phyloP scores from a whole-genome alignment of 805 yeast genomes.

The Candida boleticola region DNA sequence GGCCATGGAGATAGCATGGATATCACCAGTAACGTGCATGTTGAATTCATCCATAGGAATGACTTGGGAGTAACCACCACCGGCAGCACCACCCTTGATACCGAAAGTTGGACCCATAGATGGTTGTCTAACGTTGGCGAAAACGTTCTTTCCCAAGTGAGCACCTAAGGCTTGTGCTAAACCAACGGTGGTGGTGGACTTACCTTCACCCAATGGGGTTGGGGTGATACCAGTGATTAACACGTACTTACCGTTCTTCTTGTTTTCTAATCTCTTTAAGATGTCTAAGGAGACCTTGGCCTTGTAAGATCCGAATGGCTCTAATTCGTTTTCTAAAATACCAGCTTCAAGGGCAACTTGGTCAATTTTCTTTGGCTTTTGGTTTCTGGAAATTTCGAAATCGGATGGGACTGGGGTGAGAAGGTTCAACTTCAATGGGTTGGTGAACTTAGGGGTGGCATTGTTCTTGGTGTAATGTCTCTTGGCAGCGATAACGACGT shows the following conservation, averaged over 20 bases:
- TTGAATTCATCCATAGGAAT: conserved; percentile 88
- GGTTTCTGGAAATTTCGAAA: conserved; percentile 73
- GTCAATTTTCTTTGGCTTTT: conserved; percentile 66
- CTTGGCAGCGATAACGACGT: conserved; percentile 69
- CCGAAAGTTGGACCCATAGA: conserved; percentile 90
- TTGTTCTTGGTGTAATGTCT: conserved; percentile 40
- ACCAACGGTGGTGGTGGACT: conserved; percentile 81
- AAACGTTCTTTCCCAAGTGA: conserved; percentile 62
- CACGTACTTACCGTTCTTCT: conserved; percentile 67
- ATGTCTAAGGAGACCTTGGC: conserved; percentile 70
- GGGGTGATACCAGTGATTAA: conserved; percentile 84
- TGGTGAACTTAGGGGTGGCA: conserved; percentile 43
- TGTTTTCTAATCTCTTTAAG: conserved; percentile 58
- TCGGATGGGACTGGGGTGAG: conserved; percentile 77
- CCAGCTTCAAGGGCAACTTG: conserved; percentile 71
- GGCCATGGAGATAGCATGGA: conserved; percentile 82
- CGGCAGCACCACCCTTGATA: conserved; percentile 89
- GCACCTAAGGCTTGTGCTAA: conserved; percentile 80
- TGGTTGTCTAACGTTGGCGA: conserved; percentile 85
- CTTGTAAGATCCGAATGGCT: conserved; percentile 72
- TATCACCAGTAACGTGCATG: conserved; percentile 84
- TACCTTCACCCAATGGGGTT: conserved; percentile 84
- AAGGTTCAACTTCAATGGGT: conserved; percentile 57
- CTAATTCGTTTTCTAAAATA: conserved; percentile 63
- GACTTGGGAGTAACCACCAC: conserved; percentile 86